Evolutionary conservation across 768 basidiomycete species (phyloP).

Genomic region (Clitopilus passeckerianus): DNA sequence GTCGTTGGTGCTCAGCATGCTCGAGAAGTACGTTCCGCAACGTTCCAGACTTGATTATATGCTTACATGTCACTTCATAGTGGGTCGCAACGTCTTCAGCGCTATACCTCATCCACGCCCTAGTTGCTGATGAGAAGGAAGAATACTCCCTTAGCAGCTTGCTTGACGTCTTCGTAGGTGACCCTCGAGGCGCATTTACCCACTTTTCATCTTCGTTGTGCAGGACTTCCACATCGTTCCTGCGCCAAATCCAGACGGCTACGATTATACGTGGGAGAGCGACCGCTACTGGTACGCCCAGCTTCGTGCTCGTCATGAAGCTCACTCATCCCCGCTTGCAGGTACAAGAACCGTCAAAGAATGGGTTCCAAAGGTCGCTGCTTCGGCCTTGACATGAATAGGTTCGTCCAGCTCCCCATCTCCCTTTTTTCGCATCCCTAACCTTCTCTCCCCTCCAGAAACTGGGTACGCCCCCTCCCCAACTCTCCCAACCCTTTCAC

Average conservation of each 20-base stretch:
- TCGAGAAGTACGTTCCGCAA: slow-evolving; percentile 47
- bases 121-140: slow-evolving; percentile 44
- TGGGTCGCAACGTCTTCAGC: slow-evolving; percentile 80
- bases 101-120: slow-evolving; percentile 67
- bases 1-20: slow-evolving; percentile 73
- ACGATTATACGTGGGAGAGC: slow-evolving; percentile 65
- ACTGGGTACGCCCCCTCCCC: slow-evolving; percentile 41
- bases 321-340: too few species aligned
- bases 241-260: slow-evolving; percentile 67
- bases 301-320: not conserved
- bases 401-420: slow-evolving; percentile 32
- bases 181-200: slow-evolving; percentile 3
- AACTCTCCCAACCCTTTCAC: not conserved
- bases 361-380: slow-evolving; percentile 46
- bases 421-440: too few species aligned
- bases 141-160: slow-evolving; percentile 40
- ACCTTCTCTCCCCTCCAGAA: slow-evolving; percentile 34
- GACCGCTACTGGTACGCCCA: slow-evolving; percentile 58
- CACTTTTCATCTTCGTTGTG: not conserved
- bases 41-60: not conserved
- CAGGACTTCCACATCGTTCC: slow-evolving; percentile 69
- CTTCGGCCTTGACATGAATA: slow-evolving; percentile 74
- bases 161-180: slow-evolving; percentile 48
- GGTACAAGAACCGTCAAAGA: slow-evolving; percentile 70
- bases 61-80: slow-evolving; percentile 24